Evolutionary conservation across 1,284 basidiomycete genomes (phyloP), one percentile per base, ranked within the genome.

Genomic region (Leccinum ambiguum): DNA sequence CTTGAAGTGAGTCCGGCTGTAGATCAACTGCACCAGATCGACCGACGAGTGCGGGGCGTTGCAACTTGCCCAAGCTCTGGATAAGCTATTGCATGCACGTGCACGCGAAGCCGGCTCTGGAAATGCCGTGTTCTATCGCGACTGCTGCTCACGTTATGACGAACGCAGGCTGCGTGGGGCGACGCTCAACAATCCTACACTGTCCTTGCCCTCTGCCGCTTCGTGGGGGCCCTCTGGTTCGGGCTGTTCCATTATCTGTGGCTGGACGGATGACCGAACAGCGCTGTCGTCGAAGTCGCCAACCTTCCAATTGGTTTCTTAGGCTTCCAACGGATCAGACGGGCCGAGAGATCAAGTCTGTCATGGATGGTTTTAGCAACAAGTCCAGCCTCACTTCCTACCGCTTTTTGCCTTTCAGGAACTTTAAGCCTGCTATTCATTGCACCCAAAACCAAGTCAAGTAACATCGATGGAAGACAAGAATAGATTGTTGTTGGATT

Each of bases 131-230:
- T 76, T 72, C 4, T 77, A 78, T 18, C 75, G 69, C 5, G 79
- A 74, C n/a, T 70, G 72, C 6, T 78, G 60, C 82, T 83, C 7
- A 79, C 80, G 33, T 85, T 76, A 26, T 36, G 89, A 90, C 6
- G 81, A 79, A 43, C 81, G 80, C 4, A 87, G 88, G 69, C 86
- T 88, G 13, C 83, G 81, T 2, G 76, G 78, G 53, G 79, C 74
- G 63, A 82, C 83, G 10, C 77, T 70, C 60, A 84, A 76, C 41
- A 93, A 77, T 13, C 90, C 91, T 60, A 93, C 86, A 61, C 83
- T 82, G 70, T 92, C 90, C 60, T 91, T 88, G 39, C 82, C 81
- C 73, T 92, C 90, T 10, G 82, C 87, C 60, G 82, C 84, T 67
- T 86, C 86, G 39, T 85, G 78, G 8, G 81, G 81, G 4, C 83